Evolutionary conservation across 768 basidiomycete species (phyloP), one percentile per base, ranked within the genome.

Genomic region (Rickenella mellea): DNA sequence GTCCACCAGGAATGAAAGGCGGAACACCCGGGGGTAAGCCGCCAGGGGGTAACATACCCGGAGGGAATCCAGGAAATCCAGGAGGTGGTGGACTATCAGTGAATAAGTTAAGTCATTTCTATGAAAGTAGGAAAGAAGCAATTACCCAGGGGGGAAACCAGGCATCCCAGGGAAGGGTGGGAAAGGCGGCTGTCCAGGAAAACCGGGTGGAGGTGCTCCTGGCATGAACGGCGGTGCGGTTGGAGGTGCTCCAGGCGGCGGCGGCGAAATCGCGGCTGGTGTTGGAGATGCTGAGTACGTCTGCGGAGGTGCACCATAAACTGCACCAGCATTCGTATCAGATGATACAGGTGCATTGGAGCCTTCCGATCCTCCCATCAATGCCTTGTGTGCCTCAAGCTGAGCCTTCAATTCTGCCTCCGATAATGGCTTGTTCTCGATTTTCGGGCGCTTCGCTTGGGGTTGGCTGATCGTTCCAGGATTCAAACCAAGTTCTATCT

Each of bases 401-500:
- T 93, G 88, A 0, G 82, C 79, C 46, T 74, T 76, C 14, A 97
- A 71, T 53, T 98, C 87, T 0, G 84, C 83, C 51, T 94, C 87
- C 1, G 81, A 74, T 4, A 97, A 61, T 1, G 79, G 71, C 3
- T 76, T 72, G 53, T 90, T 87, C 49, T 88, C 83, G 21, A 78
- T 67, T 60, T 86, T 86, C 17, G 87, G 82, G 15, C 87, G 74
- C 61, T 93, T 91, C 4, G 79, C 70, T 30, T 75, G 83, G 1
- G 84, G 84, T 42, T 87, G 82, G 11, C 83, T 80, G 48, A 88
- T 90, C 6, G 83, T 76, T 5, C 86, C 87, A 1, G 84, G 79
- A 14, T 77, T 73, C 20, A 91, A 74, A 25, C 96, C 93, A 3
- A 90, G 76, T 58, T 97, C 92, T 48, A 89, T 85, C 60, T 94